These are phyloP conservation scores for Fusarium miscanthi DNA, from an alignment of 2,329 filamentous ascomycete species.

Conservation along the genomic window DNA sequence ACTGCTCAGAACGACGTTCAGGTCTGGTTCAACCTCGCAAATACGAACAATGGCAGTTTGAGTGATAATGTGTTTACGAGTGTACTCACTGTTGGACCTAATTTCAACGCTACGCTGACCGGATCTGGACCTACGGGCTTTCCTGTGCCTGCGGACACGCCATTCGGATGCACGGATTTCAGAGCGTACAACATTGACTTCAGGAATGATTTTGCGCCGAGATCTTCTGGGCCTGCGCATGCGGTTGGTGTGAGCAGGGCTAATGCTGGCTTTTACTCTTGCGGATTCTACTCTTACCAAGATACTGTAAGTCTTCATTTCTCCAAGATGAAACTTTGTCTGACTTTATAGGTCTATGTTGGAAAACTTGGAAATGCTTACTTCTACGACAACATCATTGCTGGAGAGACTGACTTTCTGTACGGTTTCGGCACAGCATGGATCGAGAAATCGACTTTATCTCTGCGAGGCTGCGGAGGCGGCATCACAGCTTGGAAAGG, in stretches of 20 bases:
- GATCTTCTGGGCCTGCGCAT: slow-evolving; percentile 65
- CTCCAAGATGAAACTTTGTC: fast-evolving
- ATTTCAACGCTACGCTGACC: slow-evolving; percentile 69
- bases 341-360: slow-evolving; percentile 62
- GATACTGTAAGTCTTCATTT: slow-evolving; percentile 63
- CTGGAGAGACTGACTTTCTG: slow-evolving; percentile 75
- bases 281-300: slow-evolving; percentile 74
- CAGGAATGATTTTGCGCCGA: slow-evolving; percentile 66
- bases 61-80: slow-evolving; percentile 72
- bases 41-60: slow-evolving; percentile 51
- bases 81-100: slow-evolving; percentile 71
- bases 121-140: slow-evolving; percentile 71
- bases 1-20: slow-evolving; percentile 60
- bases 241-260: slow-evolving; percentile 71
- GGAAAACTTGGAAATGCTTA: slow-evolving; percentile 75
- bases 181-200: slow-evolving; percentile 75
- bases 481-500: slow-evolving; percentile 76
- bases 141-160: slow-evolving; percentile 68
- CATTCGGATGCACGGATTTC: slow-evolving; percentile 72
- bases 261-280: slow-evolving; percentile 75
- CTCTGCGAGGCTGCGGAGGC: slow-evolving; percentile 70
- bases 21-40: slow-evolving; percentile 68
- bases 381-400: slow-evolving; percentile 69
- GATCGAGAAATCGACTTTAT: slow-evolving; percentile 64
- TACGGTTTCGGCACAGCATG: slow-evolving; percentile 76